Evolutionary conservation across 495 filamentous ascomycete species (phyloP).

Genomic region (Annulohypoxylon stygium): DNA sequence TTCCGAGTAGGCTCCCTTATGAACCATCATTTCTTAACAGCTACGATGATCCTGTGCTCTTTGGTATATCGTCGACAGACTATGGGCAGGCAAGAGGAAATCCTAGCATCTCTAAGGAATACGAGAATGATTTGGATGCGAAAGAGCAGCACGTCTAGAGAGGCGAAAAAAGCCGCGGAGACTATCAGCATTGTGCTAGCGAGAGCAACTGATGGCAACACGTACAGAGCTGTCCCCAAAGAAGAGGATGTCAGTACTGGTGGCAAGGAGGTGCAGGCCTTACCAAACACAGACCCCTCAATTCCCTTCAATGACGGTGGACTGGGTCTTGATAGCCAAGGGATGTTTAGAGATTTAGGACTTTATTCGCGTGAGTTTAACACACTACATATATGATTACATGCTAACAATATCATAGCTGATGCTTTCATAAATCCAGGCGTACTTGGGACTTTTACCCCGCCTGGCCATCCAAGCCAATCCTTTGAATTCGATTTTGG

Average conservation of each 20-base stretch:
- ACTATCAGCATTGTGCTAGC: conserved; percentile 38
- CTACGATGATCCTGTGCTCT: conserved; percentile 52
- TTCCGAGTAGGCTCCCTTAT: conserved; percentile 48
- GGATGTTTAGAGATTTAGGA: conserved; percentile 18
- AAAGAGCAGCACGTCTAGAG: conserved; percentile 27
- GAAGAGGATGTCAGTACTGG: conserved; percentile 2
- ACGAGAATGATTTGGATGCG: conserved; percentile 39
- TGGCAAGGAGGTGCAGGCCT: neutral
- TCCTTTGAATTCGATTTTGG: conserved; percentile 10
- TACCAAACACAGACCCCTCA: conserved; percentile 3
- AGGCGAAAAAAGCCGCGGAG: conserved; percentile 40
- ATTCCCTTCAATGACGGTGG: neutral
- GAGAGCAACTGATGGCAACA: conserved; percentile 6
- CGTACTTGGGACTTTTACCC: conserved; percentile 7
- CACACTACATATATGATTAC: neutral
- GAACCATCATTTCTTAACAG: conserved; percentile 48
- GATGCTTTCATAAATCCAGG: conserved; percentile 8
- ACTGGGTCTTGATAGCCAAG: conserved; percentile 11
- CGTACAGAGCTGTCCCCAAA: neutral
- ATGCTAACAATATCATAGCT: conserved; percentile 9
- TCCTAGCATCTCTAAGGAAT: conserved; percentile 29
- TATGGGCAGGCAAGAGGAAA: conserved; percentile 24
- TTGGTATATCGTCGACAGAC: conserved; percentile 40
- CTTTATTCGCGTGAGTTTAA: conserved; percentile 22
- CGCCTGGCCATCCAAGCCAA: conserved; percentile 5